phyloP scores from a whole-genome alignment of 2,329 filamentous ascomycete species.

The Fusarium papillatum region DNA sequence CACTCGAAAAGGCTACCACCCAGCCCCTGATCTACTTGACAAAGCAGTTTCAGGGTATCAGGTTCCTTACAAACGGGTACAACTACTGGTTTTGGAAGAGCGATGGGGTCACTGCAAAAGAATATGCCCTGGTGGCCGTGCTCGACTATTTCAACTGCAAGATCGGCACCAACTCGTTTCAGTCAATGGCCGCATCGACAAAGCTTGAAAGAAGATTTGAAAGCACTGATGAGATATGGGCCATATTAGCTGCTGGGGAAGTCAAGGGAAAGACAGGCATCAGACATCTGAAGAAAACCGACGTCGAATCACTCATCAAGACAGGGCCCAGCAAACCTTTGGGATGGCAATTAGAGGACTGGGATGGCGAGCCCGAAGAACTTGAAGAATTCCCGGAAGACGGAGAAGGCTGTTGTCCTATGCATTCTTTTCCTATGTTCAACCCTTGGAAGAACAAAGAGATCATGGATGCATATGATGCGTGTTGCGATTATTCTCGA shows the following conservation, averaged over 20 bases:
- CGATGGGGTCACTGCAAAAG: neutral
- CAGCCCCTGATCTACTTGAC: neutral
- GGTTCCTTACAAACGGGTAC: neutral
- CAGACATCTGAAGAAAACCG: neutral
- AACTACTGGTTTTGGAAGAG: neutral
- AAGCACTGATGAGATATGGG: neutral
- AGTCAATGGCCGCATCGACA: neutral
- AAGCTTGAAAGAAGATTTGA: neutral
- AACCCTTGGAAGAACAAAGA: neutral
- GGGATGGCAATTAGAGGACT: neutral
- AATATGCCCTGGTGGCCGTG: neutral
- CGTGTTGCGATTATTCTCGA: neutral
- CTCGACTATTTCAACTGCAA: conserved; percentile 1
- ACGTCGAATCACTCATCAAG: neutral
- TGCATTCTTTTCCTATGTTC: neutral
- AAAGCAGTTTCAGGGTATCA: neutral
- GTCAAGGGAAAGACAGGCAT: neutral
- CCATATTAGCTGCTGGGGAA: neutral
- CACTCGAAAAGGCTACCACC: neutral
- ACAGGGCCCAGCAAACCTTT: neutral
- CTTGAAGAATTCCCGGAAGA: neutral
- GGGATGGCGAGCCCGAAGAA: neutral
- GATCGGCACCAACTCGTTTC: neutral
- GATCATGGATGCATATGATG: neutral
- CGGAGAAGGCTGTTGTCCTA: neutral